phyloP scores from a whole-genome alignment of 306 rosid species.

The Dicorynia guianensis region DNA sequence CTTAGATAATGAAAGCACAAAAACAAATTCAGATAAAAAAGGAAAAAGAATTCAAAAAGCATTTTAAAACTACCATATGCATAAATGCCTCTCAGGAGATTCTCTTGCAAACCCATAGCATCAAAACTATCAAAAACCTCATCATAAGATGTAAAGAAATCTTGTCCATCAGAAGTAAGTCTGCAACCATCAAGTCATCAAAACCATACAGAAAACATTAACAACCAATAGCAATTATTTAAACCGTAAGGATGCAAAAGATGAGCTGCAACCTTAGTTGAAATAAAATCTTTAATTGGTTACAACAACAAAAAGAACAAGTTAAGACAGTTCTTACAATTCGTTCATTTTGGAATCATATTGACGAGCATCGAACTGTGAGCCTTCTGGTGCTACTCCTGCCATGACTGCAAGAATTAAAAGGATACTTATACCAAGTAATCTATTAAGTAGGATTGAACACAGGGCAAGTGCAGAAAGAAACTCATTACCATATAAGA shows the following conservation, averaged over 20 bases:
- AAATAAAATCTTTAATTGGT: background rate
- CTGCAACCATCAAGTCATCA: constrained; percentile 44
- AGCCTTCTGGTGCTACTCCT: constrained; percentile 68
- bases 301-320: background rate
- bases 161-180: constrained; percentile 71
- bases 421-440: background rate
- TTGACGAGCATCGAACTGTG: constrained; percentile 72
- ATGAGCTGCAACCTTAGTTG: background rate
- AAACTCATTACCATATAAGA: background rate
- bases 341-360: constrained; percentile 76
- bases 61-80: constrained; percentile 62
- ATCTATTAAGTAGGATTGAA: background rate
- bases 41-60: background rate
- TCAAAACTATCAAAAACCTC: constrained; percentile 81
- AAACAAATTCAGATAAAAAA: background rate
- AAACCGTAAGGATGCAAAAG: background rate
- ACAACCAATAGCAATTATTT: background rate
- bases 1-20: background rate
- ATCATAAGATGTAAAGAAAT: constrained; percentile 78
- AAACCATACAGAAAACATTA: constrained; percentile 34
- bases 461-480: background rate
- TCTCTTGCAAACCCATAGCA: constrained; percentile 82
- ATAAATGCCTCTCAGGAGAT: constrained; percentile 85
- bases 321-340: constrained; percentile 50
- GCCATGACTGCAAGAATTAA: constrained; percentile 70